Evolutionary conservation across 768 basidiomycete genomes (phyloP).

Genomic region (Lactarius indigo): DNA sequence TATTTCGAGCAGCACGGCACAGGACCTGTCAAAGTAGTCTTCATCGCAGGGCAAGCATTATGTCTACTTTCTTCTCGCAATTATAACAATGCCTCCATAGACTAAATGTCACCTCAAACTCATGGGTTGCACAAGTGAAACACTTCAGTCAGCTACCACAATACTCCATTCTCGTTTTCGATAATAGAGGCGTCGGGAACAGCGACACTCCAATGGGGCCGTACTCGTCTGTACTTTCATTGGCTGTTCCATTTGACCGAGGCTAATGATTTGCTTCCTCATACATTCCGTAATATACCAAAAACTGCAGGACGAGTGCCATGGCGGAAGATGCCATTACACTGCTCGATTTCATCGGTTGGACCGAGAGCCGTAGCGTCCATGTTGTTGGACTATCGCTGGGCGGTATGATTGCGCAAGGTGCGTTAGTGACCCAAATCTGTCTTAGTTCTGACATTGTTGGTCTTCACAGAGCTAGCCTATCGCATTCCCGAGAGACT

Average conservation of each 20-base stretch:
- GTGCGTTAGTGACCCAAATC: constrained; percentile 33
- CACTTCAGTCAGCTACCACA: constrained; percentile 52
- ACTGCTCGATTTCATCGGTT: constrained; percentile 67
- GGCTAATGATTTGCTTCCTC: background rate
- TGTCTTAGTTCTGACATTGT: background rate
- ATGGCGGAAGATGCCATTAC: constrained; percentile 76
- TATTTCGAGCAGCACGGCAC: constrained; percentile 74
- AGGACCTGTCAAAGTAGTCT: constrained; percentile 60
- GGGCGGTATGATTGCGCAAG: constrained; percentile 84
- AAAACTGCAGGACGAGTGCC: constrained; percentile 51
- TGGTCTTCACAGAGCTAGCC: constrained; percentile 54
- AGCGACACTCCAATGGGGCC: constrained; percentile 69
- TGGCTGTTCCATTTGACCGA: constrained; percentile 8
- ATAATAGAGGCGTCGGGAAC: constrained; percentile 82
- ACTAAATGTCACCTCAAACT: constrained; percentile 59
- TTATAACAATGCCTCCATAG: constrained; percentile 32
- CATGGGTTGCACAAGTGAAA: constrained; percentile 62
- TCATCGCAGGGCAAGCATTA: constrained; percentile 65
- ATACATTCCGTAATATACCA: background rate
- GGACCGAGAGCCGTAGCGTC: constrained; percentile 58
- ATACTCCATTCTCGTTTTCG: constrained; percentile 70
- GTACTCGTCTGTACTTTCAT: constrained; percentile 53
- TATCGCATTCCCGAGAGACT: constrained; percentile 63
- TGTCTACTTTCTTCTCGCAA: background rate
- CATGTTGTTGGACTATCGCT: constrained; percentile 74